Evolutionary conservation across 2,329 filamentous ascomycete genomes (phyloP).

Genomic region (Fusarium sp.): DNA sequence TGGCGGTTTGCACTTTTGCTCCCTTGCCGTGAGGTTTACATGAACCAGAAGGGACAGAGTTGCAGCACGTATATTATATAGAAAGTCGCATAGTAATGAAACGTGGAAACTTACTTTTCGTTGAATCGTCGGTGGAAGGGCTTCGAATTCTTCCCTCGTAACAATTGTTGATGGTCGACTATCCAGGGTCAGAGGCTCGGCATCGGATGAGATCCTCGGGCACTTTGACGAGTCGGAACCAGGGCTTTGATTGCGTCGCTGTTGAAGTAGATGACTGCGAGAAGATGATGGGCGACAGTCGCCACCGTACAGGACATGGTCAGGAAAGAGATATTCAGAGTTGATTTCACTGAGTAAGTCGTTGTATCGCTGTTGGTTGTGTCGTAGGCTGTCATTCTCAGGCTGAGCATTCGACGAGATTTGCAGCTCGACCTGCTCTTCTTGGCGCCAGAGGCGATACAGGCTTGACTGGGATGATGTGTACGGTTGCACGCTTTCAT

Average conservation of each 20-base stretch:
- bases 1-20: slow-evolving; percentile 9
- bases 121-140: slow-evolving; percentile 62
- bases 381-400: slow-evolving; percentile 16
- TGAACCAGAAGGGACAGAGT: slow-evolving; percentile 12
- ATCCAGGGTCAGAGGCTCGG: slow-evolving; percentile 25
- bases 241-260: slow-evolving; percentile 35
- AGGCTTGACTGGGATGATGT: slow-evolving; percentile 15
- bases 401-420: slow-evolving; percentile 21
- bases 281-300: slow-evolving; percentile 44
- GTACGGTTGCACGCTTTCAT: slow-evolving; percentile 14
- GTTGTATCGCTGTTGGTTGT: slow-evolving; percentile 30
- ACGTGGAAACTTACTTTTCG: slow-evolving; percentile 62
- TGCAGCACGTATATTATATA: background rate
- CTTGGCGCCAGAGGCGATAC: slow-evolving; percentile 27
- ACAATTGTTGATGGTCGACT: slow-evolving; percentile 44
- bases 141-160: slow-evolving; percentile 57
- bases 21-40: background rate
- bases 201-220: slow-evolving; percentile 41
- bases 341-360: slow-evolving; percentile 40
- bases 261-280: slow-evolving; percentile 39
- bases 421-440: slow-evolving; percentile 33
- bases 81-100: slow-evolving; percentile 17
- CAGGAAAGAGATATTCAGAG: slow-evolving; percentile 35
- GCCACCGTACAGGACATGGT: slow-evolving; percentile 22
- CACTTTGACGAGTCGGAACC: slow-evolving; percentile 32